phyloP scores from a whole-genome alignment of 768 basidiomycete genomes.

The Pisolithus microcarpus region DNA sequence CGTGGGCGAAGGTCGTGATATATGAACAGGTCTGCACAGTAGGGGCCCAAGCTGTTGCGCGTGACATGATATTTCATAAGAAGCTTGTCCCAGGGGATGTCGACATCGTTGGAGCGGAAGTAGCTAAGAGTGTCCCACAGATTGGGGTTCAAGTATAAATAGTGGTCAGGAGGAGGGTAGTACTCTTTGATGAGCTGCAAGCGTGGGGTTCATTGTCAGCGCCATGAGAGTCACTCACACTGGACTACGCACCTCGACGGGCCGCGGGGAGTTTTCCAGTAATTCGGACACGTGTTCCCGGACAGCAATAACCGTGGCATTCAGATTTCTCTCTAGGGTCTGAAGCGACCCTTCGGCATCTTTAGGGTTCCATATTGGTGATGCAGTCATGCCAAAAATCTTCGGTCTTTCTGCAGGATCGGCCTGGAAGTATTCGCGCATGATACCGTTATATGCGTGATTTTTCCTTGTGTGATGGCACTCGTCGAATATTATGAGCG shows the following conservation, averaged over 20 bases:
- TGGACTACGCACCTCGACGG: slow-evolving; percentile 47
- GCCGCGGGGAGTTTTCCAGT: slow-evolving; percentile 50
- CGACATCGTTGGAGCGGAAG: slow-evolving; percentile 29
- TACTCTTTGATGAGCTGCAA: slow-evolving; percentile 54
- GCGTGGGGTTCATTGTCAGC: background rate
- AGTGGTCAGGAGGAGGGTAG: slow-evolving; percentile 41
- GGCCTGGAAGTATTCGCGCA: slow-evolving; percentile 49
- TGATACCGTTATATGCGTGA: slow-evolving; percentile 51
- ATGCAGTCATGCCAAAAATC: slow-evolving; percentile 92
- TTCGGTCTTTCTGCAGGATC: slow-evolving; percentile 50
- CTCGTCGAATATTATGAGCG: slow-evolving; percentile 51
- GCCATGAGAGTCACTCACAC: background rate
- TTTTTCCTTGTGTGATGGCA: slow-evolving; percentile 52
- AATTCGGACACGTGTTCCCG: slow-evolving; percentile 64
- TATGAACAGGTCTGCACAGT: slow-evolving; percentile 67
- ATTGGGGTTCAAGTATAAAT: slow-evolving; percentile 49
- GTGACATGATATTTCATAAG: slow-evolving; percentile 57
- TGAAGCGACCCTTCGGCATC: slow-evolving; percentile 57
- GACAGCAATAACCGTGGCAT: slow-evolving; percentile 71
- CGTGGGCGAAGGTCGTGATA: slow-evolving; percentile 52
- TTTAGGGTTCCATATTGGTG: slow-evolving; percentile 77
- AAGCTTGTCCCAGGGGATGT: slow-evolving; percentile 55
- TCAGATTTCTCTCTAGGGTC: slow-evolving; percentile 60
- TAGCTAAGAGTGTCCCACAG: slow-evolving; percentile 48
- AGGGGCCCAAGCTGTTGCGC: slow-evolving; percentile 59